phyloP scores from a whole-genome alignment of 2,329 filamentous ascomycete genomes.

The Pleoardoris graminearum region DNA sequence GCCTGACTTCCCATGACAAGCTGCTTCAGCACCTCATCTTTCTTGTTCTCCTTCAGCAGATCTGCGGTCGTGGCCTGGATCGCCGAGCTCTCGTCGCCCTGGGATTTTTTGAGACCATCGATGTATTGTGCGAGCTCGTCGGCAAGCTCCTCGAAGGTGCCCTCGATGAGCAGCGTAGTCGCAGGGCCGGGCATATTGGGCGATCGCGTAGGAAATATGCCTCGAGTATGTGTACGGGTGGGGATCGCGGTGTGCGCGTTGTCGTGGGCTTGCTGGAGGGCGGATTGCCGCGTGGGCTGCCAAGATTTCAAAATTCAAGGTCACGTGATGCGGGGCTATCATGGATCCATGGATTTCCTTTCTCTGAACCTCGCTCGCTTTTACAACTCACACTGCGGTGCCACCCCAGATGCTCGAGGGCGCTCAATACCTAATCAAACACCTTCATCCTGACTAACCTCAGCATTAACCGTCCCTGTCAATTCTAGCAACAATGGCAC shows the following conservation, averaged over 20 bases:
- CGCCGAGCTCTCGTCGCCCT: conserved; percentile 56
- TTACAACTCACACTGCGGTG: no score
- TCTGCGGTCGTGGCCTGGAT: conserved; percentile 69
- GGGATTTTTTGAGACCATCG: conserved; percentile 72
- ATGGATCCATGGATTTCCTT: not conserved
- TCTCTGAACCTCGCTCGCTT: no score
- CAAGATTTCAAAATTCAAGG: conserved; percentile 34
- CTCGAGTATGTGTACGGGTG: conserved; percentile 20
- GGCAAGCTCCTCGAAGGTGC: conserved; percentile 87
- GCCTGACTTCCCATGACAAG: conserved; percentile 77
- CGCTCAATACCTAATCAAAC: no score
- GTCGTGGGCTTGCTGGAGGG: conserved; percentile 29
- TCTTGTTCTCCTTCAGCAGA: conserved; percentile 68
- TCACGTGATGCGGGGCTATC: conserved; percentile 3
- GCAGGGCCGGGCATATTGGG: conserved; percentile 61
- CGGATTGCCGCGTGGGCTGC: conserved; percentile 30
- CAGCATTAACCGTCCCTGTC: no score
- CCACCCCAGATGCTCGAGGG: no score
- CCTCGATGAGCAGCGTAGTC: conserved; percentile 77
- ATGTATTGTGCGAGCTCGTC: conserved; percentile 95
- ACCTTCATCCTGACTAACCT: no score
- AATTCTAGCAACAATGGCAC: conserved; percentile 18
- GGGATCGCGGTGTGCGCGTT: conserved; percentile 15
- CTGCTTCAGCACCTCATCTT: conserved; percentile 85
- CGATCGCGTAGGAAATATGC: conserved; percentile 25